These are phyloP conservation scores for Artemisia argyi DNA, from an alignment of 129 eudicot genomes.

Conservation along the genomic window DNA sequence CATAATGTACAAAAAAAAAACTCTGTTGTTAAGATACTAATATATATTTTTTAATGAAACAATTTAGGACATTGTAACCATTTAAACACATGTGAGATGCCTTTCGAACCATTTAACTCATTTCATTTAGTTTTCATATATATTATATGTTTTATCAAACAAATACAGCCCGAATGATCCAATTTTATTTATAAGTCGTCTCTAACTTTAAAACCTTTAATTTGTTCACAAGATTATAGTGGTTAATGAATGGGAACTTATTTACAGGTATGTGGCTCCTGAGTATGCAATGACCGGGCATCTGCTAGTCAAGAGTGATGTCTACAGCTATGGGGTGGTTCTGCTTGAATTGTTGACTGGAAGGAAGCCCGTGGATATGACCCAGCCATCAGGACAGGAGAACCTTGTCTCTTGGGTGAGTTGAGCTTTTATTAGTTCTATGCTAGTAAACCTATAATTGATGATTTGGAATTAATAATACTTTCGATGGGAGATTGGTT, in stretches of 20 bases:
- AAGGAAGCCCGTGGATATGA: slow-evolving; percentile 95
- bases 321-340: slow-evolving; percentile 98
- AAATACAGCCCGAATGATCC: too few relatives aligned
- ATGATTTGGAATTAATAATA: slow-evolving; percentile 1
- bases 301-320: slow-evolving; percentile 94
- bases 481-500: neutral
- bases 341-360: slow-evolving; percentile 92
- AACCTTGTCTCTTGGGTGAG: slow-evolving; percentile 99
- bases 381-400: slow-evolving; percentile 98
- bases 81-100: too few relatives aligned
- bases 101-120: too few relatives aligned
- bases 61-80: too few relatives aligned
- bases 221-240: slow-evolving; percentile 5
- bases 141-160: too few relatives aligned
- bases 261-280: slow-evolving; percentile 92
- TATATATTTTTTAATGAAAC: too few relatives aligned
- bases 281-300: slow-evolving; percentile 99
- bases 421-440: slow-evolving; percentile 14
- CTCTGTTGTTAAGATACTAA: too few relatives aligned
- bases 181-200: too few relatives aligned
- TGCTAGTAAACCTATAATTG: neutral
- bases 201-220: slow-evolving; percentile 5
- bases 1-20: too few relatives aligned
- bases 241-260: slow-evolving; percentile 15
- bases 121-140: too few relatives aligned